These are phyloP conservation scores for Hypoxylon sp. DNA, from an alignment of 2,329 filamentous ascomycete species.

Conservation along the genomic window DNA sequence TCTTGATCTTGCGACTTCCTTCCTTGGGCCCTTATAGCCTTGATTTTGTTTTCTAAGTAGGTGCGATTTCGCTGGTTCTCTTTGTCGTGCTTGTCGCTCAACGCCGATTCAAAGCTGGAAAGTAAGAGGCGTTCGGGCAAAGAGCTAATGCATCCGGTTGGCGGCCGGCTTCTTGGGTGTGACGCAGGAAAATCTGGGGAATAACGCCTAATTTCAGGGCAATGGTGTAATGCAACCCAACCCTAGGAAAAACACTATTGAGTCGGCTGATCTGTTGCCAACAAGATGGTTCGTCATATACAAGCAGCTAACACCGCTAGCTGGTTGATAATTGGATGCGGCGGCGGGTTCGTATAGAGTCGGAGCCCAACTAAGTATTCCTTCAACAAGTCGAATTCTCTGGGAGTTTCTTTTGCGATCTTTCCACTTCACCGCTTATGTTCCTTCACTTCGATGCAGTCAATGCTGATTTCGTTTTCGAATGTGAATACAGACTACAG, in stretches of 20 bases:
- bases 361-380: conserved; percentile 4
- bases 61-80: conserved; percentile 28
- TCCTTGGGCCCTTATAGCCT: conserved; percentile 15
- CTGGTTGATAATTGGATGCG: conserved; percentile 11
- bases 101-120: conserved; percentile 20
- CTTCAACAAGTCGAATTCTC: conserved; percentile 6
- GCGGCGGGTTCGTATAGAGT: conserved; percentile 8
- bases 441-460: conserved; percentile 1
- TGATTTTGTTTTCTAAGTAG: conserved; percentile 10
- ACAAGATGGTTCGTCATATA: conserved; percentile 13
- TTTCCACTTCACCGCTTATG: conserved; percentile 1
- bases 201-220: conserved; percentile 39
- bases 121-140: neutral
- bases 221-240: conserved; percentile 42
- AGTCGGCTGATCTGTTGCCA: conserved; percentile 39
- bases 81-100: conserved; percentile 10
- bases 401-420: conserved; percentile 7
- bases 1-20: conserved; percentile 34
- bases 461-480: conserved; percentile 13
- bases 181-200: conserved; percentile 36
- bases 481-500: neutral
- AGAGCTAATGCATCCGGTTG: conserved; percentile 41
- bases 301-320: conserved; percentile 19
- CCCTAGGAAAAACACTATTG: conserved; percentile 11
- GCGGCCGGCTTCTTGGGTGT: conserved; percentile 18